phyloP scores from a whole-genome alignment of 2,329 filamentous ascomycete genomes.

The Aspergillus uvarum region DNA sequence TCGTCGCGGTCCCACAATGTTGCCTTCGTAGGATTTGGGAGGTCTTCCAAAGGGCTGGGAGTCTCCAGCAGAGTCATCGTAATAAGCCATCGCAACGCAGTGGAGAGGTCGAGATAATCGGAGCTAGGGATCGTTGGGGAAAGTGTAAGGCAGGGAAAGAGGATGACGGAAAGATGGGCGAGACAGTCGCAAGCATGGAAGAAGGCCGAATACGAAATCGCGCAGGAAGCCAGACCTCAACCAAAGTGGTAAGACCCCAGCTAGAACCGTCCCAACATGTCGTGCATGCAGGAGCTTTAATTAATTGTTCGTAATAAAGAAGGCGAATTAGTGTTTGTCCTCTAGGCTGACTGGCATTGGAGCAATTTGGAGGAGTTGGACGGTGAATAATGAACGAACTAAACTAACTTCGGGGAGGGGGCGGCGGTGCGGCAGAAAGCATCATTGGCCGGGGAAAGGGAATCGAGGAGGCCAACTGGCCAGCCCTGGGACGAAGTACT shows the following conservation, averaged over 20 bases:
- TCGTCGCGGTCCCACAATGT: constrained; percentile 39
- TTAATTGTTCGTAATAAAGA: not conserved
- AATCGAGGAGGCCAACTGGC: not conserved
- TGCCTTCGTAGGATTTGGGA: constrained; percentile 35
- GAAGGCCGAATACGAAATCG: not conserved
- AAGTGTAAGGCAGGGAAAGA: constrained; percentile 8
- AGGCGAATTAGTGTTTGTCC: not conserved
- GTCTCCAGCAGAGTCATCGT: constrained; percentile 41
- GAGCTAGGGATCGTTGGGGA: not conserved
- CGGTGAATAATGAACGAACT: not conserved
- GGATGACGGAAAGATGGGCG: constrained; percentile 15
- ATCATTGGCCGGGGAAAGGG: constrained; percentile 9
- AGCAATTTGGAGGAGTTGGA: not conserved
- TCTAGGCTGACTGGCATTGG: not conserved
- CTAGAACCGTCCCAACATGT: constrained; percentile 4
- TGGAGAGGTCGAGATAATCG: constrained; percentile 2
- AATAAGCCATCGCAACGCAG: constrained; percentile 37
- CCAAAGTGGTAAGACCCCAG: constrained; percentile 5
- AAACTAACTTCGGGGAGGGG: constrained; percentile 1
- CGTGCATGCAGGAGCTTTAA: constrained; percentile 6
- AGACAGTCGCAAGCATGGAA: constrained; percentile 18
- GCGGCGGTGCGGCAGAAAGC: not conserved
- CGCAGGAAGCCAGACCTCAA: not conserved
- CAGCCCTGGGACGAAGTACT: not conserved
- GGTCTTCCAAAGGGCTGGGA: constrained; percentile 31